Conservation (phyloP, 805 yeast species). For the Dipodascus albidus region DNA sequence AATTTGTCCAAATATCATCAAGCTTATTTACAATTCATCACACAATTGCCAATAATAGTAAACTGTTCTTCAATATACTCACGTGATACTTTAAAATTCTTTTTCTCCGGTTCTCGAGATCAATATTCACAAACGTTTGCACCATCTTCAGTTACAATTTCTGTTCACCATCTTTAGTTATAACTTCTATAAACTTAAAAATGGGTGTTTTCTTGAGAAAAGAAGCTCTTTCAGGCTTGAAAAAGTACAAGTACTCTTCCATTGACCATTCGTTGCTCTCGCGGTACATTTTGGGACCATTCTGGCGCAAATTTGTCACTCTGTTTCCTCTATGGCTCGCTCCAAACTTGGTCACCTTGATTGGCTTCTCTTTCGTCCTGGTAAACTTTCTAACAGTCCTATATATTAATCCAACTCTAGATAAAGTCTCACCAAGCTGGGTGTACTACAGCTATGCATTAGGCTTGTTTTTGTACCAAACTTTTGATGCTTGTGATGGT, state of each 20-base stretch:
- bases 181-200: background rate
- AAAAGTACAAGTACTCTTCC: conserved; percentile 39
- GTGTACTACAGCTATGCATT: conserved; percentile 64
- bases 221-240: conserved; percentile 39
- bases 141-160: no score
- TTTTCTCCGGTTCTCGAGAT: no score
- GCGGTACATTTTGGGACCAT: conserved; percentile 63
- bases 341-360: conserved; percentile 67
- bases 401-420: conserved; percentile 59
- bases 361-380: conserved; percentile 64
- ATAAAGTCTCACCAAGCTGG: conserved; percentile 59
- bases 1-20: no score
- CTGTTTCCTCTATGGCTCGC: conserved; percentile 84
- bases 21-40: no score
- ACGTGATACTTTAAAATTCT: no score
- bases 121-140: no score
- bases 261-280: conserved; percentile 77
- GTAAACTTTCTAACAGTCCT: conserved; percentile 53
- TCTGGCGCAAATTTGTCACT: conserved; percentile 64
- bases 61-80: no score
- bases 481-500: conserved; percentile 95
- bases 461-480: conserved; percentile 82
- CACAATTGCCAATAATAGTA: no score
- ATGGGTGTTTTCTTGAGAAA: conserved; percentile 63
- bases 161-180: background rate